Evolutionary conservation across 768 basidiomycete genomes (phyloP), one percentile per base, ranked within the genome.

Genomic region (Boletus fagicola): DNA sequence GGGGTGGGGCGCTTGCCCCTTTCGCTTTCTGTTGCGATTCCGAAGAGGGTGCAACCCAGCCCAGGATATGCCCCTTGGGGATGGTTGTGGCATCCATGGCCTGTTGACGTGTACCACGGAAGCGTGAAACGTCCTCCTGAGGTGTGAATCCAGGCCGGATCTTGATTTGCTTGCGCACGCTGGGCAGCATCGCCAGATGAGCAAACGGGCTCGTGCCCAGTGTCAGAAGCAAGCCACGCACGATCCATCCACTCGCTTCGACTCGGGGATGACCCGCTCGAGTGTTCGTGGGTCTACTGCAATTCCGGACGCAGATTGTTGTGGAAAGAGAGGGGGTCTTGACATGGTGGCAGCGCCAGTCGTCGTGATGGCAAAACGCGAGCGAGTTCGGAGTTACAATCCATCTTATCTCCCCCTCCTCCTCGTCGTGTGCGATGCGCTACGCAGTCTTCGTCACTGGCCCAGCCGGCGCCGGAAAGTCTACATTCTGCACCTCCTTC

Each of bases 381-480:
- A 33, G 44, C 38, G 6, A n/a, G 40, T 55, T 61, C 70, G 64
- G 70, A 74, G 72, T 74, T 72, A 54, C 28, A 74, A 72, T 51
- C 36, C 45, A 58, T 59, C 62, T 64, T 62, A 54, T 60, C 56
- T 59, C 44, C 10, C 16, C 26, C n/a, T n/a, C 11, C 43, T 35
- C 52, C 26, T 31, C 53, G 12, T 60, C 62, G 24, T 48, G 10
- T 9, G 10, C 51, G 28, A 94, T 94, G 92, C 87, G 92, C 58
- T 94, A 94, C 76, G 92, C 92, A 8, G 87, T 93, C 30, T 81
- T 94, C 46, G 83, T 94, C 50, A 90, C 88, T 54, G 97, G 97
- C n/a, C 97, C 97, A 48, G 97, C 97, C 2, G 97, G 97, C 49
- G 94, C 97, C 15, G 97, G 97, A 50, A 99, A 99, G 77, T 92